Evolutionary conservation across 768 basidiomycete species (phyloP).

Genomic region (Heimioporus sp.): DNA sequence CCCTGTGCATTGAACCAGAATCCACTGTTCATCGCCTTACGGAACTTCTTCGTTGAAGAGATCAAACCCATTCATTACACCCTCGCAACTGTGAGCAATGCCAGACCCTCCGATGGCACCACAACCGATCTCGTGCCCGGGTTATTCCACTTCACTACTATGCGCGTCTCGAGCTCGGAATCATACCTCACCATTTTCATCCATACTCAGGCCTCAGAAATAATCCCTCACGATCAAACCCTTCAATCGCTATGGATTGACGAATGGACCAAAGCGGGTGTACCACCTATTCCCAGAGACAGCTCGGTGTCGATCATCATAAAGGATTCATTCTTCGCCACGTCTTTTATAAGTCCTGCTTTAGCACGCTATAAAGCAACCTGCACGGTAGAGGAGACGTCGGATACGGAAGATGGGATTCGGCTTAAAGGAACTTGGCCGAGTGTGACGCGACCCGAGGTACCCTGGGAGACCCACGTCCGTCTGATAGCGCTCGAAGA

Average conservation of each 20-base stretch:
- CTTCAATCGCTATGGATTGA: not conserved
- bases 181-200: not conserved
- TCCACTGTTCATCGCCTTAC: not conserved
- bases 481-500: not conserved
- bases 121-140: slow-evolving; percentile 2
- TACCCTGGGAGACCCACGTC: not conserved
- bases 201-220: not conserved
- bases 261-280: not conserved
- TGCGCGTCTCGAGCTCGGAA: not conserved
- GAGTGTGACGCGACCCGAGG: not conserved
- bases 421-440: not conserved
- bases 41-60: not conserved
- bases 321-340: not conserved
- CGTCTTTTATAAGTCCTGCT: not conserved
- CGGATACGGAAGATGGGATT: not conserved
- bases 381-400: not conserved
- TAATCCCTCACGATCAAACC: not conserved
- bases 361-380: not conserved
- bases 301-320: not conserved
- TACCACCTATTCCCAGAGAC: not conserved
- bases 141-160: not conserved
- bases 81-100: slow-evolving; percentile 1
- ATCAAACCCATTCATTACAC: not conserved
- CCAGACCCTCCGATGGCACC: not conserved
- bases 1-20: not conserved